Base-by-base conservation (phyloP, 23 red algal species). In the Cyanidiococcus yangmingshanensis region DNA sequence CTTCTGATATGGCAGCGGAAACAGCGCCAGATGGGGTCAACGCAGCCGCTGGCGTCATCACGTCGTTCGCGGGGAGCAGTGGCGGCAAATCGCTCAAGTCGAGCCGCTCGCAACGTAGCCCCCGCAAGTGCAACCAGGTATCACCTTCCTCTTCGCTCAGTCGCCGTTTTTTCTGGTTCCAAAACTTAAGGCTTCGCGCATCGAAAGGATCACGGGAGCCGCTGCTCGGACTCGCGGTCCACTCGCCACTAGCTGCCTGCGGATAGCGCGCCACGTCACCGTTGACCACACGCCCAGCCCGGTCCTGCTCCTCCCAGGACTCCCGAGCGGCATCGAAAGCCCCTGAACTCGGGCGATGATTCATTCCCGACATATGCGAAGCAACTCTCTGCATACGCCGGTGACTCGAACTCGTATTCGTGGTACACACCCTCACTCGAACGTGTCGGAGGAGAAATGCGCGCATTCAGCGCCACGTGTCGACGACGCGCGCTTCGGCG, bases 81-180 rank as follows among this genome's bases (percentile, higher is more conserved):
- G 63, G 63, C 12, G 63, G 63, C 63, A 71, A 35, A 2, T 71
- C 63, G 63, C 63, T 71, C 21, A 71, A 30, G 63, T 71, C 63
- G 7, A 71, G 32, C 12, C 32, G 21, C 63, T 71, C 63, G 27
- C 21, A 71, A 30, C 63, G 21, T 3, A 71, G n/a, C 63, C 27
- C 32, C 32, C 63, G 63, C 7, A 54, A 54, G 21, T 21, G 45
- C 45, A 54, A 15, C 45, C 7, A 54, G 12, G 45, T 21, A 15
- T 54, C 45, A 15, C 12, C 7, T 21, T 54, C 45, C 12, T 21
- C 45, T 21, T 54, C 45, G 21, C 45, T 54, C 45, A 54, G 21
- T 7, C 45, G 45, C 45, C 45, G 7, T 54, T 54, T 54, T 21
- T 54, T 54, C 21, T 54, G 45, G 7, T n/a, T n/a, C n/a, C n/a